Evolutionary conservation across 352 stramenopile genomes (phyloP), one percentile per base, ranked within the genome.

Genomic region (Vaucheria bursata): DNA sequence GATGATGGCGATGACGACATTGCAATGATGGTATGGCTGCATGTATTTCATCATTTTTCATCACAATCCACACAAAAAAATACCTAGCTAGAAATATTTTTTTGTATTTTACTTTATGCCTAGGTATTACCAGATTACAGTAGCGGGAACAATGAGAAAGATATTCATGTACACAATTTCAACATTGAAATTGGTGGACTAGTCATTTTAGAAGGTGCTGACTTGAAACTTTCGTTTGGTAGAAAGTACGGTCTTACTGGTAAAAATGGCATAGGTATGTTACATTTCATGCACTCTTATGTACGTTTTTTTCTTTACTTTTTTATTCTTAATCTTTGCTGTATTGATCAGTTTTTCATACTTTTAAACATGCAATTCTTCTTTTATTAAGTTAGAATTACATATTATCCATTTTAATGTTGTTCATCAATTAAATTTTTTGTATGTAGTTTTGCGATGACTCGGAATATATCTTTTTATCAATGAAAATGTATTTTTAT

Each of bases 181-280:
- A 90, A 86, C 45, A 92, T 96, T 74, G 89, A 93, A 80, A 93
- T 94, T 78, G 94, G 93, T 83, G 91, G 91, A 45, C 92, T 94
- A 79, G 92, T 89, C 79, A 83, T 95, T 72, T 85, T 96, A 37
- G 87, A 86, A 32, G 88, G 92, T 79, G 93, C 91, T 71, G 77
- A 90, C 72, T 87, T 96, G 36, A 93, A 93, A 85, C 88, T 96
- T 70, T 85, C 92, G 31, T 80, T 86, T 29, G 91, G 90, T 18
- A 87, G 89, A 31, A 75, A 83, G 2, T 95, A 97, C 81, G 92
- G 93, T 76, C 88, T 97, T 29, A 92, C 97, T 40, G 94, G 94
- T 52, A 96, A 96, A 82, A 91, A 91, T 79, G 87, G 88, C 32
- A 85, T 91, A n/a, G 81, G 73, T 39, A 40, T 45, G 65, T 7